A percentile compares a stretch with the other conserved stretches of the same genome.
phyloP scores from a whole-genome alignment of 1,284 basidiomycete species.

The Ceratobasidium papillatum region DNA sequence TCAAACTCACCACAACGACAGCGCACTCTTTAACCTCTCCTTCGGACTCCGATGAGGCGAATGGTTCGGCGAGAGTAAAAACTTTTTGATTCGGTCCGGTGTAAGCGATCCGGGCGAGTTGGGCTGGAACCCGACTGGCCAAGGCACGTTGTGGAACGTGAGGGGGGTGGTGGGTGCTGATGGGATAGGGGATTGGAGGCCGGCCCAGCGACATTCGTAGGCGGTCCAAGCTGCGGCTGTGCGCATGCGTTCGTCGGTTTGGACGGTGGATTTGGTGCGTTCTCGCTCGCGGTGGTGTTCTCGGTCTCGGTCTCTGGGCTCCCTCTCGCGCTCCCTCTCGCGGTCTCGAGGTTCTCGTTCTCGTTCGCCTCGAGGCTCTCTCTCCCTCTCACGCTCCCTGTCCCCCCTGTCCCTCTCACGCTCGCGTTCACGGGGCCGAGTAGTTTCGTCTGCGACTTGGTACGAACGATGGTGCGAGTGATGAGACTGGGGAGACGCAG shows the following conservation, averaged over 20 bases:
- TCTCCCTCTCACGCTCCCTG: slow-evolving; percentile 1
- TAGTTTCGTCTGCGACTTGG: slow-evolving; percentile 1
- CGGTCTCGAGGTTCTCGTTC: slow-evolving; percentile 16
- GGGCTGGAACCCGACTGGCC: slow-evolving; percentile 39
- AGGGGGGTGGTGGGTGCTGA: slow-evolving; percentile 31
- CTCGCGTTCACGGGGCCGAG: slow-evolving; percentile 6
- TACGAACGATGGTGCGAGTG: slow-evolving; percentile 12
- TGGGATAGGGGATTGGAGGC: slow-evolving; percentile 31
- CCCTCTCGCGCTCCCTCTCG: background rate
- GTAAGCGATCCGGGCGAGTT: slow-evolving; percentile 33
- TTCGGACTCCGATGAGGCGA: slow-evolving; percentile 27
- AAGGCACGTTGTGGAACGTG: slow-evolving; percentile 39
- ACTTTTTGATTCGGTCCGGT: slow-evolving; percentile 25
- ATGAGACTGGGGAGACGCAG: background rate
- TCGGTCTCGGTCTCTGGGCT: slow-evolving; percentile 2
- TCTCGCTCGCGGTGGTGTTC: slow-evolving; percentile 1
- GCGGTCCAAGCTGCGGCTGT: slow-evolving; percentile 36
- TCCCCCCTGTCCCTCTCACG: slow-evolving; percentile 11
- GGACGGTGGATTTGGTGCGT: slow-evolving; percentile 4
- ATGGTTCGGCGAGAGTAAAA: slow-evolving; percentile 25
- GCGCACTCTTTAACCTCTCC: slow-evolving; percentile 29
- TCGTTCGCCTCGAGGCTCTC: slow-evolving; percentile 7
- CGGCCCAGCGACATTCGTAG: slow-evolving; percentile 38
- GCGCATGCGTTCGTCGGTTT: slow-evolving; percentile 33
- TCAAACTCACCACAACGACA: slow-evolving; percentile 32